Percentiles rank a stretch among this genome's conserved stretches.
Conservation (phyloP, 2,329 filamentous ascomycete genomes). For the Penicillium expansum region DNA sequence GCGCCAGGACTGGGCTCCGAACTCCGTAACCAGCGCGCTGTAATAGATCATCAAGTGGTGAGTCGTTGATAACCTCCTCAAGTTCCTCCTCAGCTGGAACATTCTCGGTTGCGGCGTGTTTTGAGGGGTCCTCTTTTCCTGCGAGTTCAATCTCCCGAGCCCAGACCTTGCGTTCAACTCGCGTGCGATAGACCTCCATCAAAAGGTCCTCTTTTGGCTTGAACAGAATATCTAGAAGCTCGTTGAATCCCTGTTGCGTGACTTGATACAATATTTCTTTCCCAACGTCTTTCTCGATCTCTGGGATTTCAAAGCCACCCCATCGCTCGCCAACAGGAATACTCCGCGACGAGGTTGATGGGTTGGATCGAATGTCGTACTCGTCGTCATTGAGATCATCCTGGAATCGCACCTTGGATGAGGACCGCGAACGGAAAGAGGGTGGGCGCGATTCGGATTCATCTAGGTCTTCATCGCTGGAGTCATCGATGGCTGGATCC, state of each 20-base stretch:
- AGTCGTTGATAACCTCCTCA: conserved; percentile 22
- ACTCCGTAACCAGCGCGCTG: conserved; percentile 42
- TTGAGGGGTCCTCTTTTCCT: conserved; percentile 32
- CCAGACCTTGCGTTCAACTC: conserved; percentile 58
- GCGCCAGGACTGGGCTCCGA: conserved; percentile 23
- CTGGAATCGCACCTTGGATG: conserved; percentile 74
- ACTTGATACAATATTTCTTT: conserved; percentile 89
- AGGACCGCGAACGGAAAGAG: conserved; percentile 65
- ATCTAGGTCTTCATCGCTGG: conserved; percentile 55
- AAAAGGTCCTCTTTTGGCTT: conserved; percentile 74
- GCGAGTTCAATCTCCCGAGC: conserved; percentile 42
- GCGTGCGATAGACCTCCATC: conserved; percentile 64
- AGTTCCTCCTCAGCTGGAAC: conserved; percentile 24
- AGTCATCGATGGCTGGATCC: conserved; percentile 39
- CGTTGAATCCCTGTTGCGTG: conserved; percentile 89
- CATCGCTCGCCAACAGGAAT: conserved; percentile 66
- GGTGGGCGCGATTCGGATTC: conserved; percentile 38
- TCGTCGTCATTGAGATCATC: conserved; percentile 68
- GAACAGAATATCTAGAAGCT: conserved; percentile 84
- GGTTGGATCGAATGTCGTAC: conserved; percentile 67
- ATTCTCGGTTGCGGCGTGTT: conserved; percentile 23
- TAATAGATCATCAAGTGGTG: conserved; percentile 45
- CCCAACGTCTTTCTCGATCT: conserved; percentile 76
- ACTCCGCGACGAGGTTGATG: conserved; percentile 69
- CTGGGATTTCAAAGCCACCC: conserved; percentile 75